Base-by-base conservation (phyloP, 768 basidiomycete genomes). In the Lactarius indigo region DNA sequence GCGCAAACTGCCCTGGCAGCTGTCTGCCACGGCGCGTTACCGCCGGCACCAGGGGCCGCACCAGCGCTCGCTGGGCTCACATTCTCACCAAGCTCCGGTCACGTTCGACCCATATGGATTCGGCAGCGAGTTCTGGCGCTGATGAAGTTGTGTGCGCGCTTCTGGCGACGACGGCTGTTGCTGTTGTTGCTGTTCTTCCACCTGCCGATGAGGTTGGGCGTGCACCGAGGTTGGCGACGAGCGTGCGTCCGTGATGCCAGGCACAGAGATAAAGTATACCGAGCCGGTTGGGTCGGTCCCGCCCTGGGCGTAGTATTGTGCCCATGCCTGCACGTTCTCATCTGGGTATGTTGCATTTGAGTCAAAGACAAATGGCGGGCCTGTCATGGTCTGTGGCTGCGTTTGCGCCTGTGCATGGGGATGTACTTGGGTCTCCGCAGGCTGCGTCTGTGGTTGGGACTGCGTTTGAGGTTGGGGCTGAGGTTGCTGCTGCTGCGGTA, bases 241-340 rank as follows among this genome's bases (percentile, higher is more conserved):
- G 12, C 2, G 28, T 20, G 33, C 35, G n/a, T 85, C 85, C 71
- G 84, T 87, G 54, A 93, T 80, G 2, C 90, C 91, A 8, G 91
- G 91, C 1, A 93, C 85, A 2, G 85, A 86, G 58, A 89, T 76
- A 71, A 94, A 94, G 77, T 94, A 94, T 44, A 93, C 89, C 9
- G 88, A 79, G 10, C 92, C 92, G 6, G 89, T 85, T 0, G 80
- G 75, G 65, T 93, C 92, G 56, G 76, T 84, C 4, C 92, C 92
- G 30, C 92, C 92, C 66, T 88, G 85, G 0, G 87, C 87, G 73
- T 94, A 94, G 75, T 94, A 94, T 70, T 87, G 84, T 7, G 90
- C 92, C 92, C 92, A 94, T 0, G 89, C 90, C 73, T 93, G 91
- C 26, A 88, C 91, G 68, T 92, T 92, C 63, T 86, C 84, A 74